Evolutionary conservation across 2,329 filamentous ascomycete genomes (phyloP), one percentile per base, ranked within the genome.

Genomic region (Ceratocystis ficicola): DNA sequence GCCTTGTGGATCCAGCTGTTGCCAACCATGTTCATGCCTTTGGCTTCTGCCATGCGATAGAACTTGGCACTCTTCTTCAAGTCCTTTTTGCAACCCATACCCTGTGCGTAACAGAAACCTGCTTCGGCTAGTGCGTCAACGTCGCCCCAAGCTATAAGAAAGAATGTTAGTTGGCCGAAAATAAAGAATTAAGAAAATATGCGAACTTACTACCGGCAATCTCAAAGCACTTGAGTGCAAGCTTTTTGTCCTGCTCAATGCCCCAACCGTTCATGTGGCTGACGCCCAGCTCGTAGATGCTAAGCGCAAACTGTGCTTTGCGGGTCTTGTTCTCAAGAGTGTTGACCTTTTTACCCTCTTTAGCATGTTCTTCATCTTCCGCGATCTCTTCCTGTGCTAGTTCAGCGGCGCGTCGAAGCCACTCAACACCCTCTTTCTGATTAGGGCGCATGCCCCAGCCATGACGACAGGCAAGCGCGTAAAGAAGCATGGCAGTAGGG

Each of bases 1-100:
- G 90, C 78, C 75, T 97, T 97, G 79, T 96, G 92, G 71, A 97
- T 97, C 93, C 94, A 99, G 79, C 91, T 96, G 74, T 97, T 97
- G 65, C 94, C 94, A 66, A 96, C 88, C 91, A 97, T 97, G 75
- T 86, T 95, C 80, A 96, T 92, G 5, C 94, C 94, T 76, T 94
- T 94, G 28, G 87, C 86, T 74, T 96, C 94, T 5, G 94, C 94
- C 78, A 87, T 82, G 25, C 94, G 86, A 74, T 97, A 97, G 72
- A 94, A 90, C 68, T 85, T 88, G 67, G 94, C 93, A 62, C 90
- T 93, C 77, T 92, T 96, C 79, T 91, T 96, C 73, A 96, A 79
- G 73, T 97, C 89, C 77, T 97, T 99, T 80, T 94, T 96, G 74
- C 89, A 95, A 3, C 94, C 94, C 64, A 96, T 80, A 7, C 92